Conservation (phyloP, 345 rosid genomes). For the Melaleuca alternifolia region DNA sequence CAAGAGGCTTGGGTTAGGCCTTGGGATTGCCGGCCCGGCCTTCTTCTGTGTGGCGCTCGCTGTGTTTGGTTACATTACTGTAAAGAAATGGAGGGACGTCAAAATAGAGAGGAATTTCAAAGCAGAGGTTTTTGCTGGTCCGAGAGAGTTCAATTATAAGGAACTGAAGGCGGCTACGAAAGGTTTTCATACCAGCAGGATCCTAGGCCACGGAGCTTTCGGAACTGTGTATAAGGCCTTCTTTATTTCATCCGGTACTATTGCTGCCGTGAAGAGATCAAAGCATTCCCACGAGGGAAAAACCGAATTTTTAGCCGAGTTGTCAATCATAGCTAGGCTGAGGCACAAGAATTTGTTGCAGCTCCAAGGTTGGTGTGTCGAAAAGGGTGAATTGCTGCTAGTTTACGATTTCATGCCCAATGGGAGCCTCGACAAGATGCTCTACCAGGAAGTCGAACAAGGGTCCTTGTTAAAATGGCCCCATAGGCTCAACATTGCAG, state of each 20-base stretch:
- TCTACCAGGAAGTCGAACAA: constrained; percentile 46
- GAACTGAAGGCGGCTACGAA: constrained; percentile 64
- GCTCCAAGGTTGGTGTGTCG: constrained; percentile 89
- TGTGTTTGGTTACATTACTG: constrained; percentile 50
- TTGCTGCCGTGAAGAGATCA: constrained; percentile 83
- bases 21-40: constrained; percentile 74
- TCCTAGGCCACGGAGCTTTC: constrained; percentile 79
- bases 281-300: constrained; percentile 77
- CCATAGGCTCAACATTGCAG: constrained; percentile 54
- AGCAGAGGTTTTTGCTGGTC: constrained; percentile 61
- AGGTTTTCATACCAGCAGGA: constrained; percentile 79
- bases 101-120: constrained; percentile 44
- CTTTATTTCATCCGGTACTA: constrained; percentile 38
- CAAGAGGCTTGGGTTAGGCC: constrained; percentile 48
- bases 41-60: constrained; percentile 53
- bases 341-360: constrained; percentile 90
- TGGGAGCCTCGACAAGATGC: constrained; percentile 77
- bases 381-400: constrained; percentile 74
- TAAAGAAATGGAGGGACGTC: constrained; percentile 46
- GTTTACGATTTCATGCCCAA: constrained; percentile 94
- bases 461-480: constrained; percentile 50
- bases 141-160: constrained; percentile 63
- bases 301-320: constrained; percentile 76
- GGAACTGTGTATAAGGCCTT: constrained; percentile 82
- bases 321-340: constrained; percentile 78